Evolutionary conservation across 495 filamentous ascomycete species (phyloP), one percentile per base, ranked within the genome.

Genomic region (Penicillium parvum): DNA sequence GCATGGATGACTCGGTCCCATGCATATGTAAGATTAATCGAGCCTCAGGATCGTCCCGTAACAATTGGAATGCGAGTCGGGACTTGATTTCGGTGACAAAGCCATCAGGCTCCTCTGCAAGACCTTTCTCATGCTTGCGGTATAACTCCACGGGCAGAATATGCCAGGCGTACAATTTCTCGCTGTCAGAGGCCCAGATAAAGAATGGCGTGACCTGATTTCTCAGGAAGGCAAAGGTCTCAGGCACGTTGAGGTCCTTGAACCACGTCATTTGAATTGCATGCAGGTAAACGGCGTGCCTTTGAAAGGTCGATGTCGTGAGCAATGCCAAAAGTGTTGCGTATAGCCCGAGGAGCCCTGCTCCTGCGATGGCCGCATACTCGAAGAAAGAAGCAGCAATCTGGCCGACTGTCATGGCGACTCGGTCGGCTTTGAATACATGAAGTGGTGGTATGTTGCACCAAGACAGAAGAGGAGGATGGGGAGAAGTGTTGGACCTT

Each of bases 131-230:
- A 47, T 86, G 66, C 39, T 76, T 68, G 22, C 70, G 61, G 59
- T 86, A 86, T 1, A 82, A 37, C 8, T 72, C 74, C n/a, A 86
- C 54, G 2, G 84, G 84, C 7, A 86, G 69, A 40, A 88, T 73
- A 43, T 87, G 84, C 84, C 84, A 89, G 8, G 82, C 77, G 48
- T 86, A 83, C 4, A 88, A 67, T 10, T 52, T 61, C 47, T 81
- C 72, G 30, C 69, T 67, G 46, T 82, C 76, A 9, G 70, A 52
- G 5, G 83, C 78, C 11, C 57, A 61, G 41, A 89, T 73, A 1
- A 66, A 65, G 55, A 89, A 87, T 0, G 83, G 78, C 1, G 78
- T 83, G 16, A 84, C 75, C 63, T 89, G 84, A 55, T 82, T 84
- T 23, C 44, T 62, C 7, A 76, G 45, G 37, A 76, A 75, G 4